phyloP scores from a whole-genome alignment of 202 grass and related monocot species.

The Sporobolus alterniflorus region DNA sequence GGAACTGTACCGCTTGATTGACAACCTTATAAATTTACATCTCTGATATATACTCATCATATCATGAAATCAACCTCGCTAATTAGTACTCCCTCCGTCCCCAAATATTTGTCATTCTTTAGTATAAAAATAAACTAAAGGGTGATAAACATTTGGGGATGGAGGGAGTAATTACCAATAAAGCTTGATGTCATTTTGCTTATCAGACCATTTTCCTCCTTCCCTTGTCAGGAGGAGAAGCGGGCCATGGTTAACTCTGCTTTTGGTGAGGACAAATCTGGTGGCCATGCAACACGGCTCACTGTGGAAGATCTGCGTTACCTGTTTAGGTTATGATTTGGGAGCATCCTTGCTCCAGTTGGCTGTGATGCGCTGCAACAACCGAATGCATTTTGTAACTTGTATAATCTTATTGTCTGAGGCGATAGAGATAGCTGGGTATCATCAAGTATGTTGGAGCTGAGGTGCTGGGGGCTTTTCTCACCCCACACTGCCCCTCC shows the following conservation, averaged over 20 bases:
- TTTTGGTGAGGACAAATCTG: slow-evolving; percentile 76
- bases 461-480: neutral
- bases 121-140: too few species aligned
- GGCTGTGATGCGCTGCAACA: too few species aligned
- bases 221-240: slow-evolving; percentile 79
- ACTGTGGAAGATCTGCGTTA: slow-evolving; percentile 84
- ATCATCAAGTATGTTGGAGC: neutral
- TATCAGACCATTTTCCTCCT: neutral
- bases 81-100: too few species aligned
- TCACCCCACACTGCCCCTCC: neutral
- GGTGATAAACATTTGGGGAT: too few species aligned
- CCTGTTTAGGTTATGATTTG: slow-evolving; percentile 70
- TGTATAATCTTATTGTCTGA: slow-evolving; percentile 3
- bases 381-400: slow-evolving; percentile 1
- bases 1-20: neutral
- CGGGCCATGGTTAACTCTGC: slow-evolving; percentile 86
- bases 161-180: neutral
- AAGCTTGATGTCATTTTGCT: neutral
- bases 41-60: neutral
- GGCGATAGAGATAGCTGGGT: neutral
- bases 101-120: too few species aligned
- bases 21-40: neutral
- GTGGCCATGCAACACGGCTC: slow-evolving; percentile 61
- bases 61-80: neutral
- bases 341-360: neutral